Percentiles rank a stretch among this genome's conserved stretches.
Conservation (phyloP, 2,329 filamentous ascomycete species). For the Pyrenophora graminea region DNA sequence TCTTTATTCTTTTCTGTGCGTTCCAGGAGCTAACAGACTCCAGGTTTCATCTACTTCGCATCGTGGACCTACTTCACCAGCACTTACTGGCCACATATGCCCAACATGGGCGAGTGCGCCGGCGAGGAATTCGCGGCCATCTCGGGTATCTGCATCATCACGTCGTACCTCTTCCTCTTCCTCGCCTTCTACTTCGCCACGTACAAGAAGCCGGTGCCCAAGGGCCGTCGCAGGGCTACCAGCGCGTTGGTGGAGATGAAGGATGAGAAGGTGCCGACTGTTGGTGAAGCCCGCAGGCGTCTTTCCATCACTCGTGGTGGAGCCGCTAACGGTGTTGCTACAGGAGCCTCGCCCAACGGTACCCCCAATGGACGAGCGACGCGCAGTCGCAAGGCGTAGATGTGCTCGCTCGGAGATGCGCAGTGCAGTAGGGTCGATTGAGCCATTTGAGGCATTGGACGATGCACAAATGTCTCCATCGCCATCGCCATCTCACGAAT, state of each 20-base stretch:
- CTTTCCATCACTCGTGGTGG: constrained; percentile 50
- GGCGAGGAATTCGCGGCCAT: constrained; percentile 97
- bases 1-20: background rate
- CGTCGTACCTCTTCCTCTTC: constrained; percentile 95
- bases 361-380: constrained; percentile 63
- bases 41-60: constrained; percentile 96
- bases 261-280: constrained; percentile 66
- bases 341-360: constrained; percentile 52
- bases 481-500: background rate
- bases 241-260: constrained; percentile 86
- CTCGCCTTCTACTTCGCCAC: constrained; percentile 98
- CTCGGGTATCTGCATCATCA: constrained; percentile 87
- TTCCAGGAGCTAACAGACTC: constrained; percentile 23
- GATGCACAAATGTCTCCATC: background rate
- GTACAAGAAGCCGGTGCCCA: constrained; percentile 83
- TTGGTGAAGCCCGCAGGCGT: constrained; percentile 57
- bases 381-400: constrained; percentile 72
- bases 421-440: background rate
- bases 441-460: background rate
- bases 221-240: constrained; percentile 74
- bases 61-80: constrained; percentile 98
- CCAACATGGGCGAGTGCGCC: constrained; percentile 83
- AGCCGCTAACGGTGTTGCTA: constrained; percentile 46
- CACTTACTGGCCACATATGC: constrained; percentile 83
- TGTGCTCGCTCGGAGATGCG: background rate